Evolutionary conservation across 1,284 basidiomycete genomes (phyloP), one percentile per base, ranked within the genome.

Genomic region (Irpex sp.): DNA sequence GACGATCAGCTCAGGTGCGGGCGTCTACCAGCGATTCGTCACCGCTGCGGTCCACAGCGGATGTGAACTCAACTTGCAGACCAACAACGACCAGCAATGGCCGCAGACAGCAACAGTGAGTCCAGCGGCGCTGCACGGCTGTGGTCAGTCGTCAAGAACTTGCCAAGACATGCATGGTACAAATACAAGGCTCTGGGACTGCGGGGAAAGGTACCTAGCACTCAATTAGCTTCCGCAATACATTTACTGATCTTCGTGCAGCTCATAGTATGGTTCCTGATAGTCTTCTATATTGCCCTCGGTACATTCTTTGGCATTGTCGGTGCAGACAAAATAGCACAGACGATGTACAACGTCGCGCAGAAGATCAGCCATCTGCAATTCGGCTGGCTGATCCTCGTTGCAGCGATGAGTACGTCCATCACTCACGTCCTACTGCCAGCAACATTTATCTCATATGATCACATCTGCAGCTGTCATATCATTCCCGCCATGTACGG

Each of bases 401-500:
- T 75, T 19, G 69, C 66, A 55, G 70, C 79, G 10, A 80, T 89
- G 52, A 75, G 88, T 90, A 67, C 56, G 80, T 72, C 39, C 63
- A 48, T 55, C 59, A 37, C 23, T 36, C 21, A 39, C 5, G 28
- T 28, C 48, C 56, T 16, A 42, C 33, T 49, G 42, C 45, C 48
- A 52, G 63, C 49, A 49, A 59, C 57, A 37, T 42, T 52, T 53
- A 37, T 51, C 35, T 54, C 37, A 18, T 51, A 64, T 56, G 21
- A 51, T 56, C 45, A 6, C 1, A 10, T 14, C 12, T 19, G 14
- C 62, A 90, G 87, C 88, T 56, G 65, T 85, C 28, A 79, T 85
- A 23, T 91, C 86, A 4, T 87, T 92, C 67, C 92, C 92, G n/a
- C 92, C 92, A 5, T 73, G 89, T 64, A 80, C 90, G 60, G 91